phyloP scores from a whole-genome alignment of 331 rosid species.

The Malus hybrid region DNA sequence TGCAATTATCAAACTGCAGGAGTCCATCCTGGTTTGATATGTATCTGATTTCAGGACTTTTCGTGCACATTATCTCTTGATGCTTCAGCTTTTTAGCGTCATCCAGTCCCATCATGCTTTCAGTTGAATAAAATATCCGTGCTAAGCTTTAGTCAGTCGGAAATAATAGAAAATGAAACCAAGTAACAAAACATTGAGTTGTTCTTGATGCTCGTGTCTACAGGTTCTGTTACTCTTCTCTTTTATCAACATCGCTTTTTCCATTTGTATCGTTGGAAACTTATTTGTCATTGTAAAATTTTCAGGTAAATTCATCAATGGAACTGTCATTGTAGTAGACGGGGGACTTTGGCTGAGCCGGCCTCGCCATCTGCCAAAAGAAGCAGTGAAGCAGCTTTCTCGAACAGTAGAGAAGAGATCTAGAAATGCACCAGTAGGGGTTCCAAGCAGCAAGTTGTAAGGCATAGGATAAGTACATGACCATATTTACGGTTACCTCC shows the following conservation, averaged over 20 bases:
- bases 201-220: background rate
- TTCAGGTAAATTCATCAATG: constrained; percentile 84
- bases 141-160: background rate
- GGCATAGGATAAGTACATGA: background rate
- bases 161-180: background rate
- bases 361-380: constrained; percentile 68
- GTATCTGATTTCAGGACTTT: background rate
- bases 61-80: background rate
- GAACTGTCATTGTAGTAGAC: constrained; percentile 53
- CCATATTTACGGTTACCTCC: background rate
- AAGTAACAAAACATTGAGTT: background rate
- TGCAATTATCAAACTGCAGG: background rate
- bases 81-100: background rate
- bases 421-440: constrained; percentile 44
- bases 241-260: background rate
- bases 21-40: background rate
- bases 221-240: background rate
- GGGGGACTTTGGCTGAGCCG: constrained; percentile 92
- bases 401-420: constrained; percentile 80
- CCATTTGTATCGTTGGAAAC: constrained; percentile 1
- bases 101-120: background rate
- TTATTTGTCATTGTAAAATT: constrained; percentile 9
- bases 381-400: constrained; percentile 66
- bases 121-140: background rate
- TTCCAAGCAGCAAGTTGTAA: constrained; percentile 81